These are phyloP conservation scores for Chaetomium sp. DNA, from an alignment of 2,329 filamentous ascomycete species.

Conservation along the genomic window DNA sequence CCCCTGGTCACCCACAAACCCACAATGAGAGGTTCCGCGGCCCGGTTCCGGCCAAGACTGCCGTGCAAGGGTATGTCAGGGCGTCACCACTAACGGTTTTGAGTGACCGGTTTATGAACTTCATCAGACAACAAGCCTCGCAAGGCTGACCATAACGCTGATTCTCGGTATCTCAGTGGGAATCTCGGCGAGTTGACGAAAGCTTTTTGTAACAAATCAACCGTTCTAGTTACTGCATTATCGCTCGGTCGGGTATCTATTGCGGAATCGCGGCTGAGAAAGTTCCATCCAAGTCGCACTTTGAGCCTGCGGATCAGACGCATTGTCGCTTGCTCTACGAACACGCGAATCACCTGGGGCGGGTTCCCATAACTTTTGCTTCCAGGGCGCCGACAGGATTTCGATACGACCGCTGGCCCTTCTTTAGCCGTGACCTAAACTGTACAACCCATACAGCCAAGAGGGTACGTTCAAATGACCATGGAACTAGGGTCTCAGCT, in stretches of 20 bases:
- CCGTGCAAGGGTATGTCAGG: slow-evolving; percentile 8
- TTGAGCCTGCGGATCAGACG: background rate
- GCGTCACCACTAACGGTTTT: slow-evolving; percentile 13
- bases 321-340: background rate
- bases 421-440: background rate
- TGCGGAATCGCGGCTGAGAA: background rate
- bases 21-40: slow-evolving; percentile 1
- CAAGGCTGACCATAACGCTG: slow-evolving; percentile 4
- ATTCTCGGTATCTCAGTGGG: background rate
- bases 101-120: slow-evolving; percentile 11
- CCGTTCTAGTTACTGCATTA: background rate
- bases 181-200: background rate
- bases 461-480: background rate
- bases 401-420: background rate
- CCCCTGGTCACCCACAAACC: background rate
- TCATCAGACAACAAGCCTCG: background rate
- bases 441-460: background rate
- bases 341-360: background rate
- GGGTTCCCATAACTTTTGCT: background rate
- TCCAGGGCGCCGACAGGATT: background rate
- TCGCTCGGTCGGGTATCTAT: background rate
- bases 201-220: background rate
- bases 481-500: background rate
- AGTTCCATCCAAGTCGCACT: background rate
- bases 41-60: slow-evolving; percentile 15